These are phyloP conservation scores for Psidium friedrichsthalianum DNA, from an alignment of 345 rosid species.

Conservation along the genomic window DNA sequence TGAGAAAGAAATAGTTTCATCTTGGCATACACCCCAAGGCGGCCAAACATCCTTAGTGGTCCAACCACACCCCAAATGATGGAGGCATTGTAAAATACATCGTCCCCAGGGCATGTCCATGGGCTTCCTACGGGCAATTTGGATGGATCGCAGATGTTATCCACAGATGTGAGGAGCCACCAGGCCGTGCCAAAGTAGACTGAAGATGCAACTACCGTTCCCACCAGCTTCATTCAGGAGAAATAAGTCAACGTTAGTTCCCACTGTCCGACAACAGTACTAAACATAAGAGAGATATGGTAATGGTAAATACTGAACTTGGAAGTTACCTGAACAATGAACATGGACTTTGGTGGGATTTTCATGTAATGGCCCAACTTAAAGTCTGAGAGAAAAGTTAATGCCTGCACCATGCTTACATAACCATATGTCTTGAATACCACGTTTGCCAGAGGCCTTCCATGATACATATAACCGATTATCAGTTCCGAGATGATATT, in stretches of 20 bases:
- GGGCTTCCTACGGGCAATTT: slow-evolving; percentile 32
- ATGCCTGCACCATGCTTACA: slow-evolving; percentile 30
- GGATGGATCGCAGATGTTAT: slow-evolving; percentile 19
- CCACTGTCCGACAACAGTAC: neutral
- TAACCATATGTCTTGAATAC: slow-evolving; percentile 41
- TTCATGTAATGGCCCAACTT: slow-evolving; percentile 57
- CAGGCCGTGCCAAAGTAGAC: slow-evolving; percentile 37
- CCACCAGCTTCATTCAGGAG: slow-evolving; percentile 14
- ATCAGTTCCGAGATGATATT: slow-evolving; percentile 40
- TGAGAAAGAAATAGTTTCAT: slow-evolving; percentile 53
- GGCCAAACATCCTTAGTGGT: slow-evolving; percentile 35
- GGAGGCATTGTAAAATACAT: slow-evolving; percentile 42
- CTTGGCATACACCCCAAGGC: slow-evolving; percentile 22
- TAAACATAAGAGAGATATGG: neutral
- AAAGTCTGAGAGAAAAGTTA: slow-evolving; percentile 39
- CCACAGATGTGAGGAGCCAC: slow-evolving; percentile 40
- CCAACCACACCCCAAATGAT: slow-evolving; percentile 55
- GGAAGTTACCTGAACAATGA: slow-evolving; percentile 31
- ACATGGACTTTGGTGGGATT: slow-evolving; percentile 51
- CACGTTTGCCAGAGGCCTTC: slow-evolving; percentile 41
- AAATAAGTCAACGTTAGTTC: neutral
- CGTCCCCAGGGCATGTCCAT: slow-evolving; percentile 43
- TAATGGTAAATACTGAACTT: neutral
- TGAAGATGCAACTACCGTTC: slow-evolving; percentile 28
- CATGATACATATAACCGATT: slow-evolving; percentile 48